Evolutionary conservation across 306 rosid genomes (phyloP).

Genomic region (Citrullus mucosospermus): DNA sequence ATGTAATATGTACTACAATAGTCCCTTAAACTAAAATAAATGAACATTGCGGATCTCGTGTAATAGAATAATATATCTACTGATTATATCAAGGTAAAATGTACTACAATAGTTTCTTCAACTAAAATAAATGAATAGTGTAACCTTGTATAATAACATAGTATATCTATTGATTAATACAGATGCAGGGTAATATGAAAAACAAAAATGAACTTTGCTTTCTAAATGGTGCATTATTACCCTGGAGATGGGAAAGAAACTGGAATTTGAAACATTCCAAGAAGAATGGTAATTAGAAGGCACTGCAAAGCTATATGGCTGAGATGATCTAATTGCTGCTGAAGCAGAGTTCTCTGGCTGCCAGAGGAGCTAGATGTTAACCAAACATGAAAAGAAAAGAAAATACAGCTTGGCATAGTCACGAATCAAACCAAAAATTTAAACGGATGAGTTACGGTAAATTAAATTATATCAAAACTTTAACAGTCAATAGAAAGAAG

Average conservation of each 20-base stretch:
- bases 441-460: too few species aligned
- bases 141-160: not conserved
- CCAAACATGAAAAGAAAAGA: not conserved
- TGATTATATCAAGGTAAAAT: not conserved
- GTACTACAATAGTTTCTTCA: not conserved
- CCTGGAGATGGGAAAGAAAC: slow-evolving; percentile 37
- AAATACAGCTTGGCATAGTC: not conserved
- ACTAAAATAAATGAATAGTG: not conserved
- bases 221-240: slow-evolving; percentile 24
- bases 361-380: not conserved
- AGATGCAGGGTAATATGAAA: not conserved
- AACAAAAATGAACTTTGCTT: not conserved
- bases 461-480: too few species aligned
- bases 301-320: slow-evolving; percentile 29
- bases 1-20: not conserved
- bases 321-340: slow-evolving; percentile 20
- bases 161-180: not conserved
- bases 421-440: too few species aligned
- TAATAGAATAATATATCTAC: not conserved
- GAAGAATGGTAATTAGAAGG: slow-evolving; percentile 35
- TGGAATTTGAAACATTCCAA: slow-evolving; percentile 19
- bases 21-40: not conserved
- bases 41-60: not conserved
- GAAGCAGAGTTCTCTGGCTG: slow-evolving; percentile 46
- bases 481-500: not conserved